Base-by-base conservation (phyloP, 2,329 filamentous ascomycete species). In the Ceratocystiopsis brevicomis region DNA sequence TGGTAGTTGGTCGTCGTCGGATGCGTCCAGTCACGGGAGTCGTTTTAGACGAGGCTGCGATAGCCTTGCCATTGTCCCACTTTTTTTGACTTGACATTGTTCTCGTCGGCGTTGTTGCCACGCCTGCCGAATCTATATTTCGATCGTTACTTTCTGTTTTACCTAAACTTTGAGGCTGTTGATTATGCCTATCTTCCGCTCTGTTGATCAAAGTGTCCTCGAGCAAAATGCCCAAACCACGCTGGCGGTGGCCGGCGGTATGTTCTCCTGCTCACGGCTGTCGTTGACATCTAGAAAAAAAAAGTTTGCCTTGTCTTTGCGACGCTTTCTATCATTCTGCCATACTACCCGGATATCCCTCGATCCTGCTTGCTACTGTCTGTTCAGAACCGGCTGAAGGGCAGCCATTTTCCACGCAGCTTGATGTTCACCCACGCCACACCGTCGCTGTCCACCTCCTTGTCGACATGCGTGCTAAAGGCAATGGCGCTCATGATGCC, bases 401-500 rank as follows among this genome's bases (percentile, higher is more conserved):
- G 58, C 32, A 61, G 53, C 58, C 84, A 90, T 66, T 90, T 90
- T 25, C 84, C 83, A 52, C 78, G 73, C 53, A 87, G 55, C 3
- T 81, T 87, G 51, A 94, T 92, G 52, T 86, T 76, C 4, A 81
- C 85, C 85, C 85, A 94, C 8, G 79, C 68, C 43, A 73, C 71
- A 4, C 86, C 87, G 53, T 82, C 73, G 47, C 81, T 76, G 58
- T 95, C 88, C 1, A 78, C 77, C 71, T 96, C 88, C 71, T 92
- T 93, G 59, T 95, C 85, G 3, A 96, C 81, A 56, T 85, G 85
- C 0, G 85, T 93, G 42, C 76, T 81, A 60, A 94, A 95, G 15
- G 77, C 76, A 56, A 95, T 94, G 1, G 87, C 88, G 57, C 85
- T 93, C 88, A 96, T 95, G 56, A 96, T 96, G 1, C 88, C 88